A percentile compares a stretch with the other conserved stretches of the same genome.
phyloP scores from a whole-genome alignment of 495 filamentous ascomycete genomes.

The Mycothermus thermophilus region DNA sequence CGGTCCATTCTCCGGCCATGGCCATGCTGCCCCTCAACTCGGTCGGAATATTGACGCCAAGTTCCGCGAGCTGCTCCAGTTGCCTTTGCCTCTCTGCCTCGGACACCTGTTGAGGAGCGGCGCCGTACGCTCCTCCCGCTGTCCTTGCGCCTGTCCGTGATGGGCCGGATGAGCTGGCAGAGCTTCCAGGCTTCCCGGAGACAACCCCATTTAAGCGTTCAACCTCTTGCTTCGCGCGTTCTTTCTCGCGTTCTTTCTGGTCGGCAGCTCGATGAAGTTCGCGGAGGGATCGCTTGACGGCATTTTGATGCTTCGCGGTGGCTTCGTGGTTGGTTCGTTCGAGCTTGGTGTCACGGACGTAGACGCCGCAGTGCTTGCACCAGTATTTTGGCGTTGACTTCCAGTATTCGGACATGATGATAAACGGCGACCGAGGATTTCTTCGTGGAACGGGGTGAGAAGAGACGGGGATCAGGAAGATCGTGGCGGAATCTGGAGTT shows the following conservation, averaged over 20 bases:
- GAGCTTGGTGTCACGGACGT: constrained; percentile 81
- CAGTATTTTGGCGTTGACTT: constrained; percentile 94
- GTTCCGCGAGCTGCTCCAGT: constrained; percentile 68
- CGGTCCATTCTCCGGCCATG: constrained; percentile 82
- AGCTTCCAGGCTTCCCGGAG: constrained; percentile 22
- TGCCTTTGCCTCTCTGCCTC: constrained; percentile 67
- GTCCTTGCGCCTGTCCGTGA: neutral
- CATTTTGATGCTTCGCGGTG: constrained; percentile 74
- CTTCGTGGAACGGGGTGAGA: too few relatives aligned
- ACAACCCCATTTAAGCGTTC: constrained; percentile 73
- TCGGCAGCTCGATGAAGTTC: constrained; percentile 76
- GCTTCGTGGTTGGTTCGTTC: constrained; percentile 84
- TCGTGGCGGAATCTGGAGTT: too few relatives aligned
- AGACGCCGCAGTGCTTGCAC: constrained; percentile 94
- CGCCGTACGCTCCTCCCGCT: constrained; percentile 6
- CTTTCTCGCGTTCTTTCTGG: constrained; percentile 58
- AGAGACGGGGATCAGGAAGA: too few relatives aligned
- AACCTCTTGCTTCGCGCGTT: constrained; percentile 73
- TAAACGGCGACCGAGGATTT: too few relatives aligned
- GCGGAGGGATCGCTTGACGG: constrained; percentile 77
- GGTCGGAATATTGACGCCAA: constrained; percentile 77
- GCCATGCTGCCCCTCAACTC: constrained; percentile 68
- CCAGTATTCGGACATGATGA: constrained; percentile 89
- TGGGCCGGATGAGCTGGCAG: constrained; percentile 3
- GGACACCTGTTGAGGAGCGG: constrained; percentile 26